These are phyloP conservation scores for Calonectria honghensis DNA, from an alignment of 2,329 filamentous ascomycete species.

Conservation along the genomic window DNA sequence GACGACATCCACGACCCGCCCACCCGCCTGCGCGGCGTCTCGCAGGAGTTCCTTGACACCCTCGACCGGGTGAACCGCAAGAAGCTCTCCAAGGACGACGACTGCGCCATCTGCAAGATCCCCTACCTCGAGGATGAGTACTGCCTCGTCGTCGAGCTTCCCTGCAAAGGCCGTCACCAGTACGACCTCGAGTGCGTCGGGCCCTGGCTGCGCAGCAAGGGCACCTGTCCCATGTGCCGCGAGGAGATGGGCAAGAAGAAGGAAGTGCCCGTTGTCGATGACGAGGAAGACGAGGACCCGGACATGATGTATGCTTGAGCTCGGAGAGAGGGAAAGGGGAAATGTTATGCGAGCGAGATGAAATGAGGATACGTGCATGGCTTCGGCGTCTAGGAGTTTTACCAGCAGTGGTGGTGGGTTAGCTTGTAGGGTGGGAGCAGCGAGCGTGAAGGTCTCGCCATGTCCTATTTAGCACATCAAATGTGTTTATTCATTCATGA, in stretches of 20 bases:
- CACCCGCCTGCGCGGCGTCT: constrained; percentile 70
- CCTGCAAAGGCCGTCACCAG: constrained; percentile 74
- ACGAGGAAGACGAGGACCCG: constrained; percentile 71
- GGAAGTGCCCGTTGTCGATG: constrained; percentile 65
- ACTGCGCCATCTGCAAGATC: constrained; percentile 79
- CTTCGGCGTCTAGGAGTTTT: constrained; percentile 56
- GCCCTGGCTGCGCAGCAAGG: constrained; percentile 79
- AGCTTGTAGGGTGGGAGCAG: constrained; percentile 35
- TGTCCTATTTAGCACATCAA: constrained; percentile 6
- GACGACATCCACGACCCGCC: constrained; percentile 72
- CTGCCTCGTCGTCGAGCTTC: constrained; percentile 78
- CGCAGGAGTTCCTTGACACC: constrained; percentile 75
- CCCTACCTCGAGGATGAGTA: constrained; percentile 77
- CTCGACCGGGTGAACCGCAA: constrained; percentile 75
- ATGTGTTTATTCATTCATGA: constrained; percentile 8
- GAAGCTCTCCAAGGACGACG: constrained; percentile 69
- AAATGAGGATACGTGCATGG: constrained; percentile 44
- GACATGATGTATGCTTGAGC: constrained; percentile 67
- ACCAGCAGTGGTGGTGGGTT: constrained; percentile 35
- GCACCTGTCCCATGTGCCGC: constrained; percentile 78
- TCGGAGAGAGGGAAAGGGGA: background rate
- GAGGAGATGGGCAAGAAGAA: constrained; percentile 76
- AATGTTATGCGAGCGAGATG: background rate
- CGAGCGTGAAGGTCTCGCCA: constrained; percentile 1
- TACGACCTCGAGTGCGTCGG: constrained; percentile 82